Base-by-base conservation (phyloP, 495 filamentous ascomycete species). In the Geopyxis carbonaria region DNA sequence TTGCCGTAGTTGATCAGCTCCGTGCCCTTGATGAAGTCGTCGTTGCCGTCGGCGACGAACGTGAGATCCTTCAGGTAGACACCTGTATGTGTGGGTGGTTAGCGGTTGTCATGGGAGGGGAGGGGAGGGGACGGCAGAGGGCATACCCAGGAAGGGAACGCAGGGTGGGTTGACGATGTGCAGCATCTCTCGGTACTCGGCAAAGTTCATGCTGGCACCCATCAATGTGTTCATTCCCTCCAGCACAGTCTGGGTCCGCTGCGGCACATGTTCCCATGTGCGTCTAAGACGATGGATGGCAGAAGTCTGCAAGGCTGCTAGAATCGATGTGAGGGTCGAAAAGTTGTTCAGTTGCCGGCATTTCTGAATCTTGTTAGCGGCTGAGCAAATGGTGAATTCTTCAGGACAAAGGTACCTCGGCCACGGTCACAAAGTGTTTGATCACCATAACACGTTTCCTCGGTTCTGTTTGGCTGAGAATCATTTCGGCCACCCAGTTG, bases 401-500 rank as follows among this genome's bases (percentile, higher is more conserved):
- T 57, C 22, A 37, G 16, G 10, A 25, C 31, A 38, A 28, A 65
- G 71, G 63, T 64, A 91, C 84, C 66, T 97, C 91, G 45, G 89
- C 89, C 22, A 97, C 81, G 31, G 76, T 74, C 23, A 97, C 83
- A 61, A 95, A 97, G 60, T 95, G 91, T 57, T 95, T 95, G 60
- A 97, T 94, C 27, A 97, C 91, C 14, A 91, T 76, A 20, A 95
- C 89, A 44, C 89, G 71, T 59, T 92, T 92, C 64, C 86, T 89
- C 34, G 93, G 81, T 57, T 95, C 89, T 22, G 70, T 66, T 57
- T 97, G 91, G 2, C 74, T 83, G 50, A 97, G 64, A 48, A 97
- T 95, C 89, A 95, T 95, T 58, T 97, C 86, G n/a, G 89, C 89
- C 38, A 97, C 89, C 91, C 91, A 95, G 58, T 95, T 97, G 14